Conservation (phyloP, 1,284 basidiomycete species). For the Austropuccinia psidii region DNA sequence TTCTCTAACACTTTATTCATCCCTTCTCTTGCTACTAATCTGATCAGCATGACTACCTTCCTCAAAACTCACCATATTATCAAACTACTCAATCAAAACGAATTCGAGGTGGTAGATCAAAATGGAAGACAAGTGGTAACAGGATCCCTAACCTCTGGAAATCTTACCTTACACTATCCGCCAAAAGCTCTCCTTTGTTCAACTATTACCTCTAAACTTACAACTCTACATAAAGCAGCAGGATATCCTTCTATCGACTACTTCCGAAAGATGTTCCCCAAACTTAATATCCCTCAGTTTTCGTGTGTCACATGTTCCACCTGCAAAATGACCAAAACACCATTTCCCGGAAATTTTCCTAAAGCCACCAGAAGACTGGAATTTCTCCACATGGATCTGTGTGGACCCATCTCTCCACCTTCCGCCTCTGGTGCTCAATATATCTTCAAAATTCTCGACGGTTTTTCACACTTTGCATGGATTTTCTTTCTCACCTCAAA, state of each 20-base stretch:
- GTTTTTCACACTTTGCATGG: conserved; percentile 17
- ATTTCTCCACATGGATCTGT: conserved; percentile 4
- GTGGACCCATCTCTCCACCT: not conserved
- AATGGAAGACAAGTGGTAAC: not conserved
- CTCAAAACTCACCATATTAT: not conserved
- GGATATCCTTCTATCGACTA: not conserved
- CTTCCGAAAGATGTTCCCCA: not conserved
- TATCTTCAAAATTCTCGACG: not conserved
- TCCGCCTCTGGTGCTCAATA: not conserved
- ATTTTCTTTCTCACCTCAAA: not conserved
- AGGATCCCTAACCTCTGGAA: not conserved
- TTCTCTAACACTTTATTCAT: not conserved
- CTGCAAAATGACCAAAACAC: not conserved
- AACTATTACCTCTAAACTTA: not conserved
- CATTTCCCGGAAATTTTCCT: not conserved
- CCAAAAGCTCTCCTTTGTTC: not conserved
- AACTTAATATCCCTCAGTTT: not conserved
- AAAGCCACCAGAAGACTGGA: not conserved
- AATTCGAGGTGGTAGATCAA: not conserved
- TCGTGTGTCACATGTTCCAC: not conserved
- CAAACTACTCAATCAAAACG: not conserved
- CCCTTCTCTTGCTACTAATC: not conserved
- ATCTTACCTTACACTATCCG: not conserved
- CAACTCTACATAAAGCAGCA: not conserved
- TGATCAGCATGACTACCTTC: not conserved